phyloP scores from a whole-genome alignment of 2,329 filamentous ascomycete species.

The Cladobotryum mycophilum region DNA sequence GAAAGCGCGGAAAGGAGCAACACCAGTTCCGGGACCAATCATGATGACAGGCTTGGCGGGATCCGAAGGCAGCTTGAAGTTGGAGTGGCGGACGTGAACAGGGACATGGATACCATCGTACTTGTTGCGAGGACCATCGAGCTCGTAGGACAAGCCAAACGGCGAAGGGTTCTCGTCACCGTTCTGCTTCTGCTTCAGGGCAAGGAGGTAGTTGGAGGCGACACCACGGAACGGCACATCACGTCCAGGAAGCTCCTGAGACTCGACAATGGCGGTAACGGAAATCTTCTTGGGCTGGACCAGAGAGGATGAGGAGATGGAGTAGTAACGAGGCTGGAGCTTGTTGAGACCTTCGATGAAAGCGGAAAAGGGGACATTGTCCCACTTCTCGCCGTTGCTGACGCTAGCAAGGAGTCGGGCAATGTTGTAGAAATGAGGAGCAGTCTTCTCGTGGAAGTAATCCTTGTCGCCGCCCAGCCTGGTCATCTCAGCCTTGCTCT shows the following conservation, averaged over 20 bases:
- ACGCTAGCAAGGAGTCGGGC: constrained; percentile 73
- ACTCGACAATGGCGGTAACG: constrained; percentile 91
- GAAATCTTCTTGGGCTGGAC: constrained; percentile 94
- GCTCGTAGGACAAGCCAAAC: constrained; percentile 78
- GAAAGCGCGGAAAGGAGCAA: constrained; percentile 93
- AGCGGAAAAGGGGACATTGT: constrained; percentile 83
- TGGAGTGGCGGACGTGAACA: constrained; percentile 93
- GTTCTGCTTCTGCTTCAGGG: constrained; percentile 94
- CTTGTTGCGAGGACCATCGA: constrained; percentile 88
- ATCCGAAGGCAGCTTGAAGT: constrained; percentile 97
- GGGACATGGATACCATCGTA: constrained; percentile 94
- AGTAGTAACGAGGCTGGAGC: constrained; percentile 97
- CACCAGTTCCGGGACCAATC: constrained; percentile 92
- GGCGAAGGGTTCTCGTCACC: constrained; percentile 75
- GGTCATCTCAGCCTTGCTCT: constrained; percentile 78
- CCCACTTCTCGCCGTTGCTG: constrained; percentile 69
- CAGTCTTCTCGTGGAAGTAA: constrained; percentile 84
- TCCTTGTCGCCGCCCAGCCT: constrained; percentile 90
- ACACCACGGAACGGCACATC: constrained; percentile 84
- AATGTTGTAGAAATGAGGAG: constrained; percentile 79
- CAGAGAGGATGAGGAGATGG: constrained; percentile 92
- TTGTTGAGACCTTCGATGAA: constrained; percentile 92
- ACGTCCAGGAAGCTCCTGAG: constrained; percentile 68
- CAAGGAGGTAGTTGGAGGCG: constrained; percentile 91
- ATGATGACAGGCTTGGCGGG: constrained; percentile 91